Percentiles rank a stretch among this genome's conserved stretches.
These are phyloP conservation scores for Glycine soja DNA, from an alignment of 306 rosid species.

Conservation along the genomic window DNA sequence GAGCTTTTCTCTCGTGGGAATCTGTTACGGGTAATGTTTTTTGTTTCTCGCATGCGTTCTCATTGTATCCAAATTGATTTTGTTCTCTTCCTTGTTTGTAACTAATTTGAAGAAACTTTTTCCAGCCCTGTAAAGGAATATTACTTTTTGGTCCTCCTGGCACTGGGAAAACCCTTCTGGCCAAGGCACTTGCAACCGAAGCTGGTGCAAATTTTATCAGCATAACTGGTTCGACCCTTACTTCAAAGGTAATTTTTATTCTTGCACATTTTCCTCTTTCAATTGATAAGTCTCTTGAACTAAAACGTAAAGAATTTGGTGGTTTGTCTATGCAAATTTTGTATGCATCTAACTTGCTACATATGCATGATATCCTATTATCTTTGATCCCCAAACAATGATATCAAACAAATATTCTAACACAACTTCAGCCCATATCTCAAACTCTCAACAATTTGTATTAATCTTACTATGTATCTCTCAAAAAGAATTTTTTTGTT, in stretches of 20 bases:
- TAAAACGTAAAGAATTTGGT: not conserved
- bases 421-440: not conserved
- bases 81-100: slow-evolving; percentile 27
- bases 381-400: not conserved
- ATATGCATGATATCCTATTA: not conserved
- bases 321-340: not conserved
- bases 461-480: slow-evolving; percentile 5
- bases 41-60: slow-evolving; percentile 40
- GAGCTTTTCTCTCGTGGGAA: slow-evolving; percentile 95
- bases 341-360: not conserved
- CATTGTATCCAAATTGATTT: slow-evolving; percentile 18
- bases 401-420: not conserved
- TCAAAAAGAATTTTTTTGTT: not conserved
- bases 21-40: slow-evolving; percentile 78
- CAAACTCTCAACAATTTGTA: not conserved
- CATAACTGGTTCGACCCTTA: slow-evolving; percentile 93
- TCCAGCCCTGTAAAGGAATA: slow-evolving; percentile 97
- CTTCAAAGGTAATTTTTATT: slow-evolving; percentile 77
- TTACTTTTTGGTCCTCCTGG: slow-evolving; percentile 99
- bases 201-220: slow-evolving; percentile 98
- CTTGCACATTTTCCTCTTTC: slow-evolving; percentile 8
- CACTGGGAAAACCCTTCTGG: slow-evolving; percentile 98
- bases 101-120: slow-evolving; percentile 37
- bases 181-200: slow-evolving; percentile 98
- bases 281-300: slow-evolving; percentile 23